A percentile compares a stretch with the other conserved stretches of the same genome.
Conservation (phyloP, 169 alveolate species). For the Eimeria tenella region DNA sequence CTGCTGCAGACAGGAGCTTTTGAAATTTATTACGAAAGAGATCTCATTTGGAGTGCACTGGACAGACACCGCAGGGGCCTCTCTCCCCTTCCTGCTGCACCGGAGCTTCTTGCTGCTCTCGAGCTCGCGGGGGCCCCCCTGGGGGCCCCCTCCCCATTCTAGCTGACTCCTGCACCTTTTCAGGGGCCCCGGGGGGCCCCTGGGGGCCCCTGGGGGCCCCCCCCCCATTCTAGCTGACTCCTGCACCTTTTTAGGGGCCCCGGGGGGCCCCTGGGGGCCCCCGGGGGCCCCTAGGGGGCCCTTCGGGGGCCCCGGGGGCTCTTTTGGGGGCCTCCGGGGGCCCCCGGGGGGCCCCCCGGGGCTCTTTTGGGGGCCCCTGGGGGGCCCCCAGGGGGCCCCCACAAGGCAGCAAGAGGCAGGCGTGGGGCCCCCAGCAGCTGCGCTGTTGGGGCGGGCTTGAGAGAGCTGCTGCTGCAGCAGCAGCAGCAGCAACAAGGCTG, state of each 20-base stretch:
- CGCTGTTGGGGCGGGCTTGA: not conserved
- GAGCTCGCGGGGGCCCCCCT: constrained; percentile 63
- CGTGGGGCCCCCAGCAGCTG: not conserved
- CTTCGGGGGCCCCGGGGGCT: not conserved
- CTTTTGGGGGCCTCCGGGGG: not conserved
- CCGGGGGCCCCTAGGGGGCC: not conserved
- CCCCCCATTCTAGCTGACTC: too few relatives aligned
- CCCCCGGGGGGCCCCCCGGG: not conserved
- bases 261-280: too few relatives aligned
- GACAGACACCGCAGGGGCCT: constrained; percentile 27
- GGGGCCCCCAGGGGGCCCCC: not conserved
- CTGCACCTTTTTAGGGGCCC: not conserved
- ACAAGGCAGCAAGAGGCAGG: too few relatives aligned
- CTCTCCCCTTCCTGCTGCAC: constrained; percentile 24
- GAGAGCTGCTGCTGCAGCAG: not conserved
- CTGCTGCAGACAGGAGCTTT: constrained; percentile 66
- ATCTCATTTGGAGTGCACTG: constrained; percentile 69
- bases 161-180: too few relatives aligned
- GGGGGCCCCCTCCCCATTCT: too few relatives aligned
- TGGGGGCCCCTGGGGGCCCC: too few relatives aligned
- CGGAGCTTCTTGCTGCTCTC: not conserved
- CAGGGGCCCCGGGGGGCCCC: not conserved
- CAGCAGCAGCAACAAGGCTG: not conserved
- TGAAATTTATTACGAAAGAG: constrained; percentile 36
- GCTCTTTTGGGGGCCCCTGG: not conserved